Conservation (phyloP, 495 filamentous ascomycete species). For the Barbatosphaeria neglecta region DNA sequence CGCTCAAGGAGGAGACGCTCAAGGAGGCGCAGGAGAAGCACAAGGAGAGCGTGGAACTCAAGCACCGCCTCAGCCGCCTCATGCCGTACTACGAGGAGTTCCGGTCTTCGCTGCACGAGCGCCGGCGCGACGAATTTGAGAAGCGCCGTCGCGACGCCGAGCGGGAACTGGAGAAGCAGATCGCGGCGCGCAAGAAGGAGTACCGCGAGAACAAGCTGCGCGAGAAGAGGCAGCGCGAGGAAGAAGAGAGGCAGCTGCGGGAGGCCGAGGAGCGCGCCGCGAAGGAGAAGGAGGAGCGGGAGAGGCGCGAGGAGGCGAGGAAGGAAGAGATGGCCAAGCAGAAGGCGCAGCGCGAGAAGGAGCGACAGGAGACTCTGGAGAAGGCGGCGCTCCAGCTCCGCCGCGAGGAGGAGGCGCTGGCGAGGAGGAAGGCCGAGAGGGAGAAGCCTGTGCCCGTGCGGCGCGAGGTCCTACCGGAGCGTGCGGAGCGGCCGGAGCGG, state of each 20-base stretch:
- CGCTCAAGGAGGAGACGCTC: slow-evolving; percentile 60
- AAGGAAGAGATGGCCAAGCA: slow-evolving; percentile 51
- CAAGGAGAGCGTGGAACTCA: slow-evolving; percentile 79
- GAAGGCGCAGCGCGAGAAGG: slow-evolving; percentile 73
- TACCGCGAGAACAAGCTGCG: slow-evolving; percentile 58
- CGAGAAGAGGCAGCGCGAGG: slow-evolving; percentile 73
- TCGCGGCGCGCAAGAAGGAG: slow-evolving; percentile 76
- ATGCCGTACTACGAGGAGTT: slow-evolving; percentile 73
- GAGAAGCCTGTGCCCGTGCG: slow-evolving; percentile 16
- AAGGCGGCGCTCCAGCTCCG: slow-evolving; percentile 36
- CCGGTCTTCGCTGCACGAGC: slow-evolving; percentile 64
- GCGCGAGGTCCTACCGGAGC: slow-evolving; percentile 19
- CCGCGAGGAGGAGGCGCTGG: slow-evolving; percentile 44
- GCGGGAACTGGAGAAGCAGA: slow-evolving; percentile 79
- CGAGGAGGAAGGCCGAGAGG: slow-evolving; percentile 37
- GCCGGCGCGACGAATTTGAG: slow-evolving; percentile 91
- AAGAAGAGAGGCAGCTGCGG: slow-evolving; percentile 54
- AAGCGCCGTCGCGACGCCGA: slow-evolving; percentile 80
- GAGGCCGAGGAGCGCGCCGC: slow-evolving; percentile 79
- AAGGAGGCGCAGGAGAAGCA: slow-evolving; percentile 73
- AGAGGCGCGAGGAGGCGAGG: slow-evolving; percentile 55
- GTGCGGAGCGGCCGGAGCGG: slow-evolving; percentile 19
- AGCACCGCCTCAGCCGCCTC: slow-evolving; percentile 77
- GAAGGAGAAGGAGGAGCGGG: slow-evolving; percentile 73
- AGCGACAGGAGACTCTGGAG: slow-evolving; percentile 52